Conservation (phyloP, 257 asterid genomes). For the Solanum okadae region DNA sequence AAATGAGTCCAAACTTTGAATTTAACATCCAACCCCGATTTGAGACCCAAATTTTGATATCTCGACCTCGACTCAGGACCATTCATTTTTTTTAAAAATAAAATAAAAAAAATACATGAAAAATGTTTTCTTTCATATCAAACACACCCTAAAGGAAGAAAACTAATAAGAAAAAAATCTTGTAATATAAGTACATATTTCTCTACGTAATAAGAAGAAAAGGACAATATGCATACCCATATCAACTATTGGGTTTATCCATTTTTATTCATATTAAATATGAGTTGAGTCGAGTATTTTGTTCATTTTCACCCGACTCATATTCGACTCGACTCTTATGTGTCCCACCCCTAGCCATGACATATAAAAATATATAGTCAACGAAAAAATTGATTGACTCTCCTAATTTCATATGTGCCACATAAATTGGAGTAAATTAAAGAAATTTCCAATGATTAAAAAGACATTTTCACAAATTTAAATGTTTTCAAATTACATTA, state of each 20-base stretch:
- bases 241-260: neutral
- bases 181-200: neutral
- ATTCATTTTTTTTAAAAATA: neutral
- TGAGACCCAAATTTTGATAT: neutral
- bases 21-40: no score
- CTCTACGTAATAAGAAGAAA: neutral
- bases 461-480: no score
- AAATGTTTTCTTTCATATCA: neutral
- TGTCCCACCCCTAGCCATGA: neutral
- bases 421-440: neutral
- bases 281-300: neutral
- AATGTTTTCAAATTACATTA: no score
- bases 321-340: neutral
- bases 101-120: neutral
- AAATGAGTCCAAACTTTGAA: neutral
- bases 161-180: neutral
- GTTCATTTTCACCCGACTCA: neutral
- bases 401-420: neutral
- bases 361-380: neutral
- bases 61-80: neutral
- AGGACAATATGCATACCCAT: neutral
- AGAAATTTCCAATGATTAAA: neutral
- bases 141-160: neutral
- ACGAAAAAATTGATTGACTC: neutral
- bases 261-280: neutral